Conservation (phyloP, 768 basidiomycete genomes). For the Pleurotus giganteus region DNA sequence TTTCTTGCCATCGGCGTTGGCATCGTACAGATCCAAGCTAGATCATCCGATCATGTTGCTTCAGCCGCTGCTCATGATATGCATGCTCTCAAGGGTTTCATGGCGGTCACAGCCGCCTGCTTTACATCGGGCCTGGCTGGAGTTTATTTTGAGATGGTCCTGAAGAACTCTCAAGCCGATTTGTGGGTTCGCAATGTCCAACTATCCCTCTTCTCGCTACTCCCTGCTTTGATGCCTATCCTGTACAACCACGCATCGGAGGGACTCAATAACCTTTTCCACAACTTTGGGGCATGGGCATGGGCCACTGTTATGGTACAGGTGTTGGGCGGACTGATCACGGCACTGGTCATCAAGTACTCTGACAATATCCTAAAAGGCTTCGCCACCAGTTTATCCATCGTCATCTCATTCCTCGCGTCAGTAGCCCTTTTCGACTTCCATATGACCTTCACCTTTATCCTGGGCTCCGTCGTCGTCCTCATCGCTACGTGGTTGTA, state of each 20-base stretch:
- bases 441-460: slow-evolving; percentile 80
- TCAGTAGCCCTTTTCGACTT: slow-evolving; percentile 90
- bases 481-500: slow-evolving; percentile 91
- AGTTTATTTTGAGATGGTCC: slow-evolving; percentile 97
- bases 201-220: slow-evolving; percentile 88
- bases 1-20: slow-evolving; percentile 88
- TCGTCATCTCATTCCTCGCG: slow-evolving; percentile 92
- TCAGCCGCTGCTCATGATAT: slow-evolving; percentile 49
- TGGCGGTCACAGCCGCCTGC: slow-evolving; percentile 88
- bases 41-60: slow-evolving; percentile 19
- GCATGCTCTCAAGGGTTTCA: slow-evolving; percentile 82
- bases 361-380: slow-evolving; percentile 91
- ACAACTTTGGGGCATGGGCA: slow-evolving; percentile 87
- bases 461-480: slow-evolving; percentile 81
- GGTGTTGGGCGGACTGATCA: slow-evolving; percentile 89
- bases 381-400: slow-evolving; percentile 92
- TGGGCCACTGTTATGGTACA: slow-evolving; percentile 88
- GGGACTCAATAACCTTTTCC: slow-evolving; percentile 58
- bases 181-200: slow-evolving; percentile 98
- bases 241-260: slow-evolving; percentile 48
- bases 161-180: slow-evolving; percentile 86
- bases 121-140: slow-evolving; percentile 95
- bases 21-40: slow-evolving; percentile 81
- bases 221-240: slow-evolving; percentile 83
- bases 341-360: slow-evolving; percentile 93